Evolutionary conservation across 1,139 yeast genomes (phyloP).

Genomic region (Groenewaldozyma auringiensis): DNA sequence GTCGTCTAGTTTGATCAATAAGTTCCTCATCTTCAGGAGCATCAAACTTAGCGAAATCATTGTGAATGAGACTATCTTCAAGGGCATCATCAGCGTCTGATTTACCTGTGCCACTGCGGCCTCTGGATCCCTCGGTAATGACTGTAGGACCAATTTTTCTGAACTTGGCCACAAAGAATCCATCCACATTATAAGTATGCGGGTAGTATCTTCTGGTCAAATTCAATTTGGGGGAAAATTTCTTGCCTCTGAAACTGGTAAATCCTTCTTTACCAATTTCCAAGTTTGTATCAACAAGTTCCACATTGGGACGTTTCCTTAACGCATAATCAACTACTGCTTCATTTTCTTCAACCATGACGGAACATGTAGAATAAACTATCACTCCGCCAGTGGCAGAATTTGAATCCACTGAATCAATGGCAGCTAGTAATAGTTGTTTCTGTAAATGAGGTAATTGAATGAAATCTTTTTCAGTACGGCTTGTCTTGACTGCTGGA

Average conservation of each 20-base stretch:
- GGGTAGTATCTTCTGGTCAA: conserved; percentile 95
- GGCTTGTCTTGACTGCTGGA: conserved; percentile 84
- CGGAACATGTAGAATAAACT: conserved; percentile 97
- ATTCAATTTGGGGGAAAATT: conserved; percentile 66
- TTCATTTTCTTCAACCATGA: conserved; percentile 97
- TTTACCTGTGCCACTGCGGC: conserved; percentile 73
- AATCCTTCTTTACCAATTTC: conserved; percentile 95
- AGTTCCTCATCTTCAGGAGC: conserved; percentile 67
- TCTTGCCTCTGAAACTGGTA: conserved; percentile 87
- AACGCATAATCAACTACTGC: conserved; percentile 97
- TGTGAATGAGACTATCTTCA: conserved; percentile 69
- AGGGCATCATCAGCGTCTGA: conserved; percentile 53
- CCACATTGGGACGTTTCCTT: conserved; percentile 93
- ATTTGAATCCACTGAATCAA: conserved; percentile 92
- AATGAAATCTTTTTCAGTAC: conserved; percentile 94
- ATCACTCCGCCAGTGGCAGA: conserved; percentile 89
- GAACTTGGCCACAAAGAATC: conserved; percentile 95
- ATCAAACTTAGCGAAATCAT: conserved; percentile 78
- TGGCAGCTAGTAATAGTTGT: conserved; percentile 86
- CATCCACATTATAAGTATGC: conserved; percentile 97
- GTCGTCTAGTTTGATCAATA: conserved; percentile 66
- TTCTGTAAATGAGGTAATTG: conserved; percentile 96
- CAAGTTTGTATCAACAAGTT: conserved; percentile 88
- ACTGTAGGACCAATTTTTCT: conserved; percentile 84
- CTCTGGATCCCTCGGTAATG: conserved; percentile 67